Base-by-base conservation (phyloP, 768 basidiomycete species). In the Tricholomella constricta region DNA sequence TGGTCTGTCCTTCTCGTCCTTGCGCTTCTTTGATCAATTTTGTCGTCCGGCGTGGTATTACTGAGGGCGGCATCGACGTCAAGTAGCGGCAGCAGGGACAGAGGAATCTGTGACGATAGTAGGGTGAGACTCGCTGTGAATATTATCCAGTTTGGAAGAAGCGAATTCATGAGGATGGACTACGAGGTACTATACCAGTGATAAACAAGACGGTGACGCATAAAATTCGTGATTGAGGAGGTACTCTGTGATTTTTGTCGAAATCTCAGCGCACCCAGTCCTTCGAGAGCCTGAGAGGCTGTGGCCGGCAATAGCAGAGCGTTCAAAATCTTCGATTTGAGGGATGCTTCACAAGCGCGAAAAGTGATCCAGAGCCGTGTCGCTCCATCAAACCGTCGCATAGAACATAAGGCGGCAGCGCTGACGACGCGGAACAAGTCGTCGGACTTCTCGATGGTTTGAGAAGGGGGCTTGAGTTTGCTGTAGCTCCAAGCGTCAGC, bases 361-460 rank as follows among this genome's bases (percentile, higher is more conserved):
- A 75, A 2, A 84, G 57, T 98, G 72, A 98, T 96, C 96, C 96
- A 99, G 0, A 99, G 73, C 20, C 79, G 76, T 2, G 94, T 97
- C 1, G 96, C 96, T 50, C 92, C 90, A 43, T 71, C 74, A n/a
- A 6, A 97, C 86, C 0, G 84, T 88, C 67, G 91, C 86, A 69
- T 98, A 99, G 1, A 87, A 84, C 88, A 98, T 94, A 54, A 97
- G 79, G 17, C 96, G 88, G 65, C 91, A 98, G 84, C 85, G 52
- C 87, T 89, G 51, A 98, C 91, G 11, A 96, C 76, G 7, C 87
- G 84, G 43, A 76, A 80, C 0, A 91, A 86, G 65, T 99, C 84
- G 1, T 88, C 80, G 0, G 85, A 88, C 8, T 71, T 68, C 32
- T 89, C 85, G 26, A 89, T 71, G 0, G 91, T 93, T 2, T 97